A percentile compares a stretch with the other conserved stretches of the same genome.
phyloP scores from a whole-genome alignment of 345 rosid genomes.

The Orychophragmus violaceus region DNA sequence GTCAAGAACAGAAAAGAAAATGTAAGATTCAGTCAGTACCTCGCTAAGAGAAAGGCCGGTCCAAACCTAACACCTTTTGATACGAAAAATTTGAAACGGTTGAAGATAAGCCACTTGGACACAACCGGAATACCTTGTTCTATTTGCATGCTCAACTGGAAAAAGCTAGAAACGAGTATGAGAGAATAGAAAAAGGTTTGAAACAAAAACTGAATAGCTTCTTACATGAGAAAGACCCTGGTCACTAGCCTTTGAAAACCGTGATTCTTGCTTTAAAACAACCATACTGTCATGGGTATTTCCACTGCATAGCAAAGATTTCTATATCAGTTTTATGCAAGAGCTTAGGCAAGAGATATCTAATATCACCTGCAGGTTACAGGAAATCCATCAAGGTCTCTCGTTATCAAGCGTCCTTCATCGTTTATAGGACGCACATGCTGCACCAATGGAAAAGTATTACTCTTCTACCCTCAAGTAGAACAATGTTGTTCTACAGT shows the following conservation, averaged over 20 bases:
- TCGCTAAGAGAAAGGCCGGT: conserved; percentile 78
- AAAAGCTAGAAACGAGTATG: conserved; percentile 17
- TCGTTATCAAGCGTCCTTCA: conserved; percentile 73
- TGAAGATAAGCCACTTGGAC: conserved; percentile 88
- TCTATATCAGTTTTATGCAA: conserved; percentile 23
- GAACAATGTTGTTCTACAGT: background rate
- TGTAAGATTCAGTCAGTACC: conserved; percentile 38
- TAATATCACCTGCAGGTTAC: conserved; percentile 75
- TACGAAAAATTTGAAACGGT: conserved; percentile 77
- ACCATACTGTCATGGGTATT: conserved; percentile 77
- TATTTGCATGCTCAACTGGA: conserved; percentile 77
- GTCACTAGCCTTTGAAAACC: conserved; percentile 65
- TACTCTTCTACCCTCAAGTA: background rate
- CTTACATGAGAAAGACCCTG: conserved; percentile 83
- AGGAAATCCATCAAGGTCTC: conserved; percentile 84
- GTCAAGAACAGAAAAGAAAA: background rate
- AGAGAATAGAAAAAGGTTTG: background rate
- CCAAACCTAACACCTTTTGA: conserved; percentile 85
- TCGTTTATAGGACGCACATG: conserved; percentile 78
- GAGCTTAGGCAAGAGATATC: background rate
- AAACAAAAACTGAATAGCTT: background rate
- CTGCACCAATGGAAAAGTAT: conserved; percentile 32
- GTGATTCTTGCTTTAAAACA: conserved; percentile 92
- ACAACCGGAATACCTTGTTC: conserved; percentile 95
- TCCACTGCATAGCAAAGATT: conserved; percentile 58